Evolutionary conservation across 1,284 basidiomycete species (phyloP).

Genomic region (Puccinia hordei): DNA sequence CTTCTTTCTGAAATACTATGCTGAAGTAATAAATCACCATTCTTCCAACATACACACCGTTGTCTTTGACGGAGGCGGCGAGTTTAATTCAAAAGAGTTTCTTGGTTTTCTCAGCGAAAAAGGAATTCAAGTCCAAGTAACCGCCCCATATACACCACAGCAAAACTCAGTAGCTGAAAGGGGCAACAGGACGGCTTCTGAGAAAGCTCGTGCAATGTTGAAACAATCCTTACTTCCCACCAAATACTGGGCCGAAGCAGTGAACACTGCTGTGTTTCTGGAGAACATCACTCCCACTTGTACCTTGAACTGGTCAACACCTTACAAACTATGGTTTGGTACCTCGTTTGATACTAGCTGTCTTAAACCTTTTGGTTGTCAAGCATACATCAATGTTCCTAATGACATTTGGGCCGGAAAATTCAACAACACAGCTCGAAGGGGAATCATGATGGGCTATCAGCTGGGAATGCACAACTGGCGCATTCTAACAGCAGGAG

Average conservation of each 20-base stretch:
- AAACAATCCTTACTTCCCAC: slow-evolving; percentile 2
- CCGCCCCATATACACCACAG: too few species aligned
- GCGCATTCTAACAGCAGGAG: too few species aligned
- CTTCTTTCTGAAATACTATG: neutral
- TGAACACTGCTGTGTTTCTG: slow-evolving; percentile 10
- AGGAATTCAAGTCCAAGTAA: too few species aligned
- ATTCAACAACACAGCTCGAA: neutral
- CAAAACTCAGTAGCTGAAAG: too few species aligned
- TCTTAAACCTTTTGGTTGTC: neutral
- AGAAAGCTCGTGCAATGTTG: neutral
- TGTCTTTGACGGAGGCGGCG: too few species aligned
- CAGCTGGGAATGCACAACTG: too few species aligned
- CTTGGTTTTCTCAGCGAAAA: too few species aligned
- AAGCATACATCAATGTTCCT: neutral
- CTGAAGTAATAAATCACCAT: neutral
- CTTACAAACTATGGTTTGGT: slow-evolving; percentile 5
- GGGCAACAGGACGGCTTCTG: neutral
- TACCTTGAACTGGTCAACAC: neutral
- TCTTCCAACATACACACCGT: neutral
- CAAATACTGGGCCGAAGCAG: slow-evolving; percentile 20
- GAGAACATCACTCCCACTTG: slow-evolving; percentile 11
- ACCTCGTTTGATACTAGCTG: neutral
- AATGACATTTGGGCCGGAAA: neutral
- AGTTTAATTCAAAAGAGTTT: too few species aligned
- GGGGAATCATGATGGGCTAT: slow-evolving; percentile 16